Evolutionary conservation across 192 early-diverging fungal species (phyloP).

Genomic region (Coemansia guatemalensis): DNA sequence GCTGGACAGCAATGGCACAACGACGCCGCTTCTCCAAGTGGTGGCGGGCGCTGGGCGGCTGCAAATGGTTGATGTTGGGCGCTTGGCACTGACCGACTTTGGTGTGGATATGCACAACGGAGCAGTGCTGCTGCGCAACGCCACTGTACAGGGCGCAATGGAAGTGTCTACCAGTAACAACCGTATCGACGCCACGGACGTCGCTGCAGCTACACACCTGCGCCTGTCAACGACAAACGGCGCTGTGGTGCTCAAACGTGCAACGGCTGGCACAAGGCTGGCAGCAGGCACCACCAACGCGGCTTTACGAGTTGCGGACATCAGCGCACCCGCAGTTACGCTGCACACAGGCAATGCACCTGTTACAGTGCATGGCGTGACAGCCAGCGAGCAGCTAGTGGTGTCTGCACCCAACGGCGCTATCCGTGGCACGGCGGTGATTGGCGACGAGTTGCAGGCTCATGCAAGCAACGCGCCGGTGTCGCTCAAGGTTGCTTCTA

Average conservation of each 20-base stretch:
- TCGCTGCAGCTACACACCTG: neutral
- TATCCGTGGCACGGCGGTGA: constrained; percentile 10
- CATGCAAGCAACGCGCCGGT: constrained; percentile 18
- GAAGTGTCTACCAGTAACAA: constrained; percentile 21
- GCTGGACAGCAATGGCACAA: neutral
- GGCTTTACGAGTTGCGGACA: neutral
- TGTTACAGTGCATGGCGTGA: constrained; percentile 3
- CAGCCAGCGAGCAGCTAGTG: neutral
- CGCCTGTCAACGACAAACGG: constrained; percentile 12
- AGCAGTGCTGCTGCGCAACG: constrained; percentile 14
- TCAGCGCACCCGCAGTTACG: neutral
- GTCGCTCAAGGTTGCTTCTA: neutral
- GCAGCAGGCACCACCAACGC: constrained; percentile 11
- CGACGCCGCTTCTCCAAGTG: constrained; percentile 5
- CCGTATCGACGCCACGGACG: constrained; percentile 10
- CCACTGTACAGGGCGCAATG: constrained; percentile 7
- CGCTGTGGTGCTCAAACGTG: neutral
- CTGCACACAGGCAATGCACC: constrained; percentile 16
- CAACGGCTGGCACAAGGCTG: neutral
- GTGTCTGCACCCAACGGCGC: constrained; percentile 20
- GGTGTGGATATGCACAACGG: constrained; percentile 15
- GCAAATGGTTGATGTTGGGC: constrained; percentile 10
- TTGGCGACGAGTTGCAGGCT: neutral
- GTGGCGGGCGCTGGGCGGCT: constrained; percentile 15
- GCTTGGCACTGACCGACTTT: constrained; percentile 7